A percentile compares a stretch with the other conserved stretches of the same genome.
These are phyloP conservation scores for Craterostigma plantagineum DNA, from an alignment of 257 asterid species.

Conservation along the genomic window DNA sequence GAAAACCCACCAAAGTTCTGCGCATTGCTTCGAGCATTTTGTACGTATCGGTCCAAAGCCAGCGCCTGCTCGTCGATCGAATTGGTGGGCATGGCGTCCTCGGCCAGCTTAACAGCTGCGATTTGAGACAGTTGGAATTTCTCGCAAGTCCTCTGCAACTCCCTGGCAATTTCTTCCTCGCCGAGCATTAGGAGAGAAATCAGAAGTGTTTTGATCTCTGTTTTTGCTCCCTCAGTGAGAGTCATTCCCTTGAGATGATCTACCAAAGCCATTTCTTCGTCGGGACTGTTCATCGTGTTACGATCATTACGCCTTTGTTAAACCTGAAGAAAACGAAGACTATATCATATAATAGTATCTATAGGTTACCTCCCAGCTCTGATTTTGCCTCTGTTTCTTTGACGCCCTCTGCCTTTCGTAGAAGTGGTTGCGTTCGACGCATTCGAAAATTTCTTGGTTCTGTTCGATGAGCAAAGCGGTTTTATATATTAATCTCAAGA, in stretches of 20 bases:
- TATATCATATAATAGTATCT: no score
- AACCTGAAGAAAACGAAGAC: no score
- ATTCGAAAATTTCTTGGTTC: constrained; percentile 17
- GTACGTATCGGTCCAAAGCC: constrained; percentile 37
- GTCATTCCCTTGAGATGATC: constrained; percentile 85
- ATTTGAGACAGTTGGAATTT: constrained; percentile 71
- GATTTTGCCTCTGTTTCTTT: constrained; percentile 72
- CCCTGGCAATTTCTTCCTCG: constrained; percentile 56
- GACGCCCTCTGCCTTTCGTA: constrained; percentile 69
- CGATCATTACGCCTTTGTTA: no score
- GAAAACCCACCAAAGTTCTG: constrained; percentile 45
- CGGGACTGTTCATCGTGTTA: constrained; percentile 38
- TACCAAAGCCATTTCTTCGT: constrained; percentile 76
- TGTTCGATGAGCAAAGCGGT: no score
- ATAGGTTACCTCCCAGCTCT: constrained; percentile 99
- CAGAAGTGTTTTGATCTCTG: constrained; percentile 52
- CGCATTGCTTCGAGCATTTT: constrained; percentile 26
- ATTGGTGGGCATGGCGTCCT: constrained; percentile 30
- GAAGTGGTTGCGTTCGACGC: constrained; percentile 53
- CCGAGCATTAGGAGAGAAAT: constrained; percentile 60
- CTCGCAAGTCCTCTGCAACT: constrained; percentile 43
- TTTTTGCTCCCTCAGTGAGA: constrained; percentile 47
- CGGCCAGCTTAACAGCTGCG: constrained; percentile 65
- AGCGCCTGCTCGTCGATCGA: constrained; percentile 31
- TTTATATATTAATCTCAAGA: no score